Percentiles rank a stretch among this genome's conserved stretches.
Evolutionary conservation across 345 rosid species (phyloP).

Genomic region (Heritiera fomes): DNA sequence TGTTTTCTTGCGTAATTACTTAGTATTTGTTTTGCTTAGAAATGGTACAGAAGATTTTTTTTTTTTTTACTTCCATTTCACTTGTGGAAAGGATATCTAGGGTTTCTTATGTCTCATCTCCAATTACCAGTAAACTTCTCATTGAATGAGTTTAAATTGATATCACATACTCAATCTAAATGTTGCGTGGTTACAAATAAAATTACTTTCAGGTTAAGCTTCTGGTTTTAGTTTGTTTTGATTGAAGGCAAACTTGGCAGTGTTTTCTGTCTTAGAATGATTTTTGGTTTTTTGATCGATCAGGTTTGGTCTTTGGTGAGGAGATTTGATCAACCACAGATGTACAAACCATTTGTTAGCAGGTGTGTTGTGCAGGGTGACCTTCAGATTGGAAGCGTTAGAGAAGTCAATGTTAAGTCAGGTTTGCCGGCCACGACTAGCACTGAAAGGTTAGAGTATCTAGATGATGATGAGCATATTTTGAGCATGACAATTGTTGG

Average conservation of each 20-base stretch:
- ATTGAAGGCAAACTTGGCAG: background rate
- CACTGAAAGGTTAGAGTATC: conserved; percentile 72
- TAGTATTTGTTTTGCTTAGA: background rate
- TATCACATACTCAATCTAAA: background rate
- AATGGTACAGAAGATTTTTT: background rate
- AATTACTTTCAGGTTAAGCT: background rate
- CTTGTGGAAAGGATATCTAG: background rate
- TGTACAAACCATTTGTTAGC: conserved; percentile 74
- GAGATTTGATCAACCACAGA: conserved; percentile 85
- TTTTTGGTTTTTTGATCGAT: background rate
- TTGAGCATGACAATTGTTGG: conserved; percentile 72
- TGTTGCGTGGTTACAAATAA: background rate
- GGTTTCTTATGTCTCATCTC: background rate
- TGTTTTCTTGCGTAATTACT: background rate
- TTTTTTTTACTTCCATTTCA: background rate
- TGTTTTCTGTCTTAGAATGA: conserved; percentile 15
- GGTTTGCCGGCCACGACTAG: conserved; percentile 84
- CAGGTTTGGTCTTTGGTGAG: conserved; percentile 91
- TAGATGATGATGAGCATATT: conserved; percentile 75
- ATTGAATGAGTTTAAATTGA: background rate
- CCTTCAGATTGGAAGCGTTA: conserved; percentile 72
- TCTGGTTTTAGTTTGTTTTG: conserved; percentile 9
- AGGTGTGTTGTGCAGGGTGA: conserved; percentile 75
- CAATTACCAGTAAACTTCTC: background rate
- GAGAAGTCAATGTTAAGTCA: conserved; percentile 79